Evolutionary conservation across 164 flowering plant species (phyloP), one percentile per base, ranked within the genome.

Genomic region (Vitis labrusca): DNA sequence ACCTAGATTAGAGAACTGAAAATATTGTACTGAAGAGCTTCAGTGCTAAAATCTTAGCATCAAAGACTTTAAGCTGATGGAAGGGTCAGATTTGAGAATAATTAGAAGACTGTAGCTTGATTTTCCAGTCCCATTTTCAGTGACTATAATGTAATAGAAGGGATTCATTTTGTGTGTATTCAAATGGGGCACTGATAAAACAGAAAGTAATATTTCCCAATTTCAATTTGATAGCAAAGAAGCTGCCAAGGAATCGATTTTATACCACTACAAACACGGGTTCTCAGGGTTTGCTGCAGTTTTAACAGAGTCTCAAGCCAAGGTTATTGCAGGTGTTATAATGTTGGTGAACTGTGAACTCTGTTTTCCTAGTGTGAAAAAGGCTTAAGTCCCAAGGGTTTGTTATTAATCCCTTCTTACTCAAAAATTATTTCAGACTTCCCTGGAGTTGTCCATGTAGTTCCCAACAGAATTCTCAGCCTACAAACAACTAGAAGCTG

Each of bases 201-300:
- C 44, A 5, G 27, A 23, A 64, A 48, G 10, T 65, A 72, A 63
- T 4, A 16, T 32, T 57, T 16, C 60, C 19, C 3, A 1, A 3
- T 66, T 53, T 67, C 17, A 27, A 44, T 60, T 67, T 77, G 58
- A 58, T 67, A 84, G 85, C 68, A 66, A 80, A 57, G 80, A 78
- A 68, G 79, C 76, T 65, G 83, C 80, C 9, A 66, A 9, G 73
- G 62, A 76, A 19, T 76, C 82, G 9, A 74, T 84, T 55, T 37
- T 82, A 51, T 84, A 83, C 71, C 74, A 77, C 78, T 82, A 80
- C 81, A 77, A 81, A 76, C 82, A 86, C 67, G 88, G 86, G 8
- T 85, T 86, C 65, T 85, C 85, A 1, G 90, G 90, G 56, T 85
- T 86, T 74, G 82, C 88, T 48, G 90, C 84, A 12, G 71, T 73